Evolutionary conservation across 2,329 filamentous ascomycete genomes (phyloP).

Genomic region (Calonectria fujianensis): DNA sequence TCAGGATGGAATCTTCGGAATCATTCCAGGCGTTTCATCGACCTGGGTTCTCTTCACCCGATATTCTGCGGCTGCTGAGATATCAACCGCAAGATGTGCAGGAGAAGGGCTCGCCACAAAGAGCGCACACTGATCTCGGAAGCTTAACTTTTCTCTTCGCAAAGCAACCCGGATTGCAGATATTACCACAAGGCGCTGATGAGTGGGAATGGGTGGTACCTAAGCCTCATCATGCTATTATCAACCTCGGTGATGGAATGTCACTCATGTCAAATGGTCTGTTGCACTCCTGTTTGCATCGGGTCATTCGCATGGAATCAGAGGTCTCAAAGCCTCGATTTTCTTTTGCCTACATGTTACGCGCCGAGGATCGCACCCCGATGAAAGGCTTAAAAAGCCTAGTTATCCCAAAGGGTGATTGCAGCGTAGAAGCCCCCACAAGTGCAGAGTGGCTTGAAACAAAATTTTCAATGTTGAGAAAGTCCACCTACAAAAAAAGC

Average conservation of each 20-base stretch:
- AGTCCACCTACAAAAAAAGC: not conserved
- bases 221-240: not conserved
- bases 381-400: not conserved
- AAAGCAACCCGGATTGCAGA: not conserved
- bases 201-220: not conserved
- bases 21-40: not conserved
- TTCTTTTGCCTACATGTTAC: not conserved
- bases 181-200: not conserved
- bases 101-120: not conserved
- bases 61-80: not conserved
- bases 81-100: not conserved
- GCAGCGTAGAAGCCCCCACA: not conserved
- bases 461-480: not conserved
- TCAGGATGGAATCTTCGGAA: not conserved
- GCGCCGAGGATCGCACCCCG: not conserved
- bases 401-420: not conserved
- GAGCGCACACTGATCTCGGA: not conserved
- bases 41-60: not conserved
- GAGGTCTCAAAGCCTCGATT: not conserved
- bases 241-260: slow-evolving; percentile 1
- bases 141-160: not conserved
- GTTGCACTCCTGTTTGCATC: not conserved
- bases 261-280: not conserved
- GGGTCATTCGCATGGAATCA: not conserved
- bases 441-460: not conserved